These are phyloP conservation scores for Ogataea pignaliae DNA, from an alignment of 805 yeast genomes.

Conservation along the genomic window DNA sequence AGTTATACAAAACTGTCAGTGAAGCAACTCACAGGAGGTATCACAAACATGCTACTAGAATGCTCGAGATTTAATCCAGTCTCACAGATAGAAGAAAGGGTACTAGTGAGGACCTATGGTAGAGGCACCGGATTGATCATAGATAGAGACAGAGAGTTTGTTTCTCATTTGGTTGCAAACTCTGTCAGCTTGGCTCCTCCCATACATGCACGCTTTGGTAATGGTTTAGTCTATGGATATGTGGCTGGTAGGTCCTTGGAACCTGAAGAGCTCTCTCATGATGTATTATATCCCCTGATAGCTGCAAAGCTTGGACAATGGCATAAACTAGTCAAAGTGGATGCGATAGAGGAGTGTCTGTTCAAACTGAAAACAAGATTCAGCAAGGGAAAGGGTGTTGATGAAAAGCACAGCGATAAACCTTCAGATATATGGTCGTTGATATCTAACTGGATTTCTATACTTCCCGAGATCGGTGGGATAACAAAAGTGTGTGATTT, in stretches of 20 bases:
- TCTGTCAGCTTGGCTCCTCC: constrained; percentile 63
- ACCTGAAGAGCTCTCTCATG: constrained; percentile 48
- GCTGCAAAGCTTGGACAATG: constrained; percentile 68
- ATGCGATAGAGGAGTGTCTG: constrained; percentile 44
- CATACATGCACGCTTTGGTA: constrained; percentile 61
- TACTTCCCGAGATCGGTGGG: constrained; percentile 49
- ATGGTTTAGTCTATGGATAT: constrained; percentile 70
- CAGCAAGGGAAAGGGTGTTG: background rate
- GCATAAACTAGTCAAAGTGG: constrained; percentile 49
- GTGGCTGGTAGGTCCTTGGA: constrained; percentile 59
- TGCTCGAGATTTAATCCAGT: constrained; percentile 30
- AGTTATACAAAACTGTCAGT: constrained; percentile 29
- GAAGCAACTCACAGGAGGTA: constrained; percentile 54
- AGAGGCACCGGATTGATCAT: constrained; percentile 67
- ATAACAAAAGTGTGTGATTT: constrained; percentile 32
- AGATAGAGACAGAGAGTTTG: constrained; percentile 70
- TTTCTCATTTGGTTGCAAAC: constrained; percentile 60
- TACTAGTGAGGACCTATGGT: constrained; percentile 68
- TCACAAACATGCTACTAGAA: constrained; percentile 55
- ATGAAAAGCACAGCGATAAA: constrained; percentile 16
- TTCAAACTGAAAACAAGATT: constrained; percentile 32
- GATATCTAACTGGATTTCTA: constrained; percentile 56
- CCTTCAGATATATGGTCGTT: constrained; percentile 54
- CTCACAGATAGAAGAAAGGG: constrained; percentile 29
- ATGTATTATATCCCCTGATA: constrained; percentile 48